phyloP scores from a whole-genome alignment of 164 flowering plant genomes.

The Berberis thunbergii region DNA sequence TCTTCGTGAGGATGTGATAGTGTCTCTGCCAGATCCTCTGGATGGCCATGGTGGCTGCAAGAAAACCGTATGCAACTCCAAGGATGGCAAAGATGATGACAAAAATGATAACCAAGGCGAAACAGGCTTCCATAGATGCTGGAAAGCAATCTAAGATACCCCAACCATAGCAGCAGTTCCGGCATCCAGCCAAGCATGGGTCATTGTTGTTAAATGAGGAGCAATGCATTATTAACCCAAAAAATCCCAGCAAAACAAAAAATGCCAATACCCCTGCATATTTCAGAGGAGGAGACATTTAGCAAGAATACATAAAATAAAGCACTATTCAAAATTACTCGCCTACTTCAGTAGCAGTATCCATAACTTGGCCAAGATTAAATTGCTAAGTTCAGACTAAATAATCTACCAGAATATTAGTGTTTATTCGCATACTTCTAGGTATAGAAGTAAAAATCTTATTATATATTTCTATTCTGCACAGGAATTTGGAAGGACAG shows the following conservation, averaged over 20 bases:
- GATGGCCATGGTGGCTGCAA: slow-evolving; percentile 86
- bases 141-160: slow-evolving; percentile 95
- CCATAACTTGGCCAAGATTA: no score
- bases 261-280: slow-evolving; percentile 69
- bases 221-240: slow-evolving; percentile 76
- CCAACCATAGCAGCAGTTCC: slow-evolving; percentile 94
- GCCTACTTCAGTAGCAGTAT: no score
- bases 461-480: no score
- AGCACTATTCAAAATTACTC: no score
- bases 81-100: slow-evolving; percentile 84
- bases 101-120: slow-evolving; percentile 69
- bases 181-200: slow-evolving; percentile 82
- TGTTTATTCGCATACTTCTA: no score
- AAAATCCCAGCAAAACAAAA: slow-evolving; percentile 81
- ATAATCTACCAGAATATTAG: no score
- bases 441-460: no score
- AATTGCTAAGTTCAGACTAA: no score
- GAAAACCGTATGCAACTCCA: slow-evolving; percentile 90
- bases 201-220: slow-evolving; percentile 56
- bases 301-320: no score
- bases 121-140: slow-evolving; percentile 91
- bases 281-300: neutral
- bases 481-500: no score
- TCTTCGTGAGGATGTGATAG: slow-evolving; percentile 94
- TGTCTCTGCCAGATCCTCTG: slow-evolving; percentile 97